Evolutionary conservation across 177 flowering plant genomes (phyloP).

Genomic region (Tripterygium wilfordii): DNA sequence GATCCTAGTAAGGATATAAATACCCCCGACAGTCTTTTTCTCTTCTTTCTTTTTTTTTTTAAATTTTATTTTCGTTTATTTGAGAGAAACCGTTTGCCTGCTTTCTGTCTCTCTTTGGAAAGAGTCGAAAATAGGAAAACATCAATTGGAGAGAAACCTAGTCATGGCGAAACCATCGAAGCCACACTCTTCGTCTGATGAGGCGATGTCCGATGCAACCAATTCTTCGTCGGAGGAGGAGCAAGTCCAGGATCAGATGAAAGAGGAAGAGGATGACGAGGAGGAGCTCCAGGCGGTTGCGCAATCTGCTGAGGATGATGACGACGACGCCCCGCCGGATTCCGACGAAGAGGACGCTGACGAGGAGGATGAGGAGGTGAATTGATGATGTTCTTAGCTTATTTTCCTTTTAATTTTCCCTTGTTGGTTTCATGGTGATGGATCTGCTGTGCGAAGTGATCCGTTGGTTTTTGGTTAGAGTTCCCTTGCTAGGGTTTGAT

Average conservation of each 20-base stretch:
- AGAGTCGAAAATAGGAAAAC: slow-evolving; percentile 18
- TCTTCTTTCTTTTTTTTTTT: not conserved
- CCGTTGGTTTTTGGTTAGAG: too few relatives aligned
- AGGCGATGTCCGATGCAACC: slow-evolving; percentile 37
- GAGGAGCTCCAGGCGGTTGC: slow-evolving; percentile 91
- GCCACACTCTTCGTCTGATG: slow-evolving; percentile 48
- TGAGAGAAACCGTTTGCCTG: not conserved
- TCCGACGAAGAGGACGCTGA: slow-evolving; percentile 15
- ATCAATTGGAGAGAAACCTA: slow-evolving; percentile 15
- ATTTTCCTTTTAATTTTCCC: not conserved
- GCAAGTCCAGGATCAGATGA: slow-evolving; percentile 43
- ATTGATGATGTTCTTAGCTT: not conserved
- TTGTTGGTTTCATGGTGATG: not conserved
- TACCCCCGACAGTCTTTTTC: not conserved
- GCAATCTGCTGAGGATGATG: slow-evolving; percentile 53
- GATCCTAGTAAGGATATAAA: slow-evolving; percentile 6
- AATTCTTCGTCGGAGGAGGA: slow-evolving; percentile 65
- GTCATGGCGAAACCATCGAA: slow-evolving; percentile 60
- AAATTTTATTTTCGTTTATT: not conserved
- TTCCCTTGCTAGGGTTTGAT: too few relatives aligned
- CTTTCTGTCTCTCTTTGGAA: not conserved
- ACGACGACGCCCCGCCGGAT: slow-evolving; percentile 23
- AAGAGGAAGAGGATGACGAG: slow-evolving; percentile 77
- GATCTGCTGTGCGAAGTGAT: too few relatives aligned
- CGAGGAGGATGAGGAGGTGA: slow-evolving; percentile 1